Evolutionary conservation across 2,329 filamentous ascomycete genomes (phyloP).

Genomic region (Talaromyces sp.): DNA sequence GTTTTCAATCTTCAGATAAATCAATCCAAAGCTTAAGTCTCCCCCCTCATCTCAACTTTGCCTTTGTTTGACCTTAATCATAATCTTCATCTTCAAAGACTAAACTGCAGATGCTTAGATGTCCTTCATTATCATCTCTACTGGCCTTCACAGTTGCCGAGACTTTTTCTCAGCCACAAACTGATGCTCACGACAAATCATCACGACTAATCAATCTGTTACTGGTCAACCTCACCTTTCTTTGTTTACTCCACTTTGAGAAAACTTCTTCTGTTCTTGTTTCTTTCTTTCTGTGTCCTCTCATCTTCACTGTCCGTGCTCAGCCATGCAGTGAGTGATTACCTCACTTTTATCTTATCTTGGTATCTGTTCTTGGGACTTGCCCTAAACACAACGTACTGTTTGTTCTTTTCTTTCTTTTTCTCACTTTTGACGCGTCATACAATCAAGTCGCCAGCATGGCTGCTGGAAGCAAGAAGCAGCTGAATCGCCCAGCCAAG

Average conservation of each 20-base stretch:
- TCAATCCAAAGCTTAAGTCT: neutral
- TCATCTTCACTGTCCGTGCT: neutral
- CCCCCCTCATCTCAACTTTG: neutral
- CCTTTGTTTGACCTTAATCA: neutral
- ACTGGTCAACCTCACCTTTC: neutral
- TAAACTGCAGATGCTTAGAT: neutral
- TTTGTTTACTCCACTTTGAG: neutral
- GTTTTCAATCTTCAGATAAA: neutral
- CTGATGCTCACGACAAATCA: neutral
- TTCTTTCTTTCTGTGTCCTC: neutral
- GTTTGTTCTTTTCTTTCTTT: neutral
- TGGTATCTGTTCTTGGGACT: neutral
- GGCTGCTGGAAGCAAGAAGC: constrained; percentile 8
- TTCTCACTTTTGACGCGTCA: neutral
- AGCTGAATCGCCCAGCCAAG: constrained; percentile 23
- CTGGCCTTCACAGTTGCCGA: neutral
- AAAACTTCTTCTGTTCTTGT: neutral
- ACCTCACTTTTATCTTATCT: neutral
- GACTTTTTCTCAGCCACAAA: neutral
- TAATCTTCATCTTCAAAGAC: neutral
- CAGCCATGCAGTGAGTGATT: neutral
- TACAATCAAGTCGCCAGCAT: neutral
- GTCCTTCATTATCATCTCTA: neutral
- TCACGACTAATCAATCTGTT: neutral
- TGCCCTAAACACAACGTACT: neutral